phyloP scores from a whole-genome alignment of 2,329 filamentous ascomycete genomes.

The Pseudogymnoascus pannorum region DNA sequence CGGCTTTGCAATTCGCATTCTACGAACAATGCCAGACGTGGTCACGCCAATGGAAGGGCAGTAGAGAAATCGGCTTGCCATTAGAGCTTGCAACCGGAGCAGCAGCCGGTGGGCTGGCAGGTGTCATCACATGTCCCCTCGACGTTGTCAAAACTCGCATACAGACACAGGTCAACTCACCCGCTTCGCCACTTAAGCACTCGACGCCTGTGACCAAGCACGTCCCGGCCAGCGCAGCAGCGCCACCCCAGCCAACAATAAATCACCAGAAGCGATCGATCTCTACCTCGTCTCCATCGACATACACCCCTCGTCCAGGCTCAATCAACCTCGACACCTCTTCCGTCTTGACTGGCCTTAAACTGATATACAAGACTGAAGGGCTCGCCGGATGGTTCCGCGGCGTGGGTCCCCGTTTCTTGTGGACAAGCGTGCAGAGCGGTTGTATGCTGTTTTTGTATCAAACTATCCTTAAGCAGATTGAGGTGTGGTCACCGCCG shows the following conservation, averaged over 20 bases:
- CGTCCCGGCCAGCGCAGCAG: conserved; percentile 21
- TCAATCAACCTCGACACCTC: conserved; percentile 79
- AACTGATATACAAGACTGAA: conserved; percentile 83
- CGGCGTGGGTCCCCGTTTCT: conserved; percentile 82
- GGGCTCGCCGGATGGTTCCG: conserved; percentile 87
- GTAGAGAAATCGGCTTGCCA: conserved; percentile 74
- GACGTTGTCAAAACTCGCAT: conserved; percentile 97
- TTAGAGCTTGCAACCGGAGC: conserved; percentile 86
- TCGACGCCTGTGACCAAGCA: conserved; percentile 18
- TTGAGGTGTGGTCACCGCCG: conserved; percentile 45
- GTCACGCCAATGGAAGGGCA: conserved; percentile 71
- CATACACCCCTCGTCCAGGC: conserved; percentile 70
- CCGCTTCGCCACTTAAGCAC: conserved; percentile 24
- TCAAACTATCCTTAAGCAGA: conserved; percentile 72
- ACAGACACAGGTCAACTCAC: conserved; percentile 73
- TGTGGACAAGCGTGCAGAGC: conserved; percentile 97
- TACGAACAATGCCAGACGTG: conserved; percentile 88
- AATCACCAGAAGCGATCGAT: conserved; percentile 61
- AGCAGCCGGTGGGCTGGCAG: conserved; percentile 83
- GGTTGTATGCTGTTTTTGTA: conserved; percentile 96
- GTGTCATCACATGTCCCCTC: conserved; percentile 88
- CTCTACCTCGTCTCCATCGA: conserved; percentile 84
- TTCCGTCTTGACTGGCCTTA: conserved; percentile 76
- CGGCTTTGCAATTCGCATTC: conserved; percentile 93
- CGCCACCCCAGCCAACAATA: conserved; percentile 30